These are phyloP conservation scores for Primulina huaijiensis DNA, from an alignment of 257 asterid genomes.

Conservation along the genomic window DNA sequence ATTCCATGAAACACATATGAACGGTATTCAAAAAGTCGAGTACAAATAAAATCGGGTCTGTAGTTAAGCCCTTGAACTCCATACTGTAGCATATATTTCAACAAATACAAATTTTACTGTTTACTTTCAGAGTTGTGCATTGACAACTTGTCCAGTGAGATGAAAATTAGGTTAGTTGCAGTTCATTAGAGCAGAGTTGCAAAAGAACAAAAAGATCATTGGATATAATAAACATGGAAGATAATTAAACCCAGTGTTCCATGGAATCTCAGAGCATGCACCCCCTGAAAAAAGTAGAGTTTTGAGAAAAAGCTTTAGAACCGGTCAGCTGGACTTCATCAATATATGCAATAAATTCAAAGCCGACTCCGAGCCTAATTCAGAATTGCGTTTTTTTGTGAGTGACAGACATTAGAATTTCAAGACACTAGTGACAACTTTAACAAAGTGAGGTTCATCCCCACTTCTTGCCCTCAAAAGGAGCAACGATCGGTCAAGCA, in stretches of 20 bases:
- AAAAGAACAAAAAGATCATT: background rate
- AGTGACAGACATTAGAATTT: background rate
- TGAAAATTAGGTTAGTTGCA: background rate
- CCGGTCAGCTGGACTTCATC: background rate
- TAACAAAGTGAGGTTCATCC: background rate
- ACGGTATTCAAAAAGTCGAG: background rate
- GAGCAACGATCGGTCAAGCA: background rate
- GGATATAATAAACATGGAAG: background rate
- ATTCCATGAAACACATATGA: background rate
- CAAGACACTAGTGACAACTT: background rate
- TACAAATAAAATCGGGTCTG: background rate
- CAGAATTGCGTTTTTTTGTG: background rate
- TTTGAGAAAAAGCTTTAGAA: no score
- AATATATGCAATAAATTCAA: conserved; percentile 5
- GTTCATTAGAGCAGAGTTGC: background rate
- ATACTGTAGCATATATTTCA: no score
- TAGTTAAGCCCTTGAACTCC: background rate
- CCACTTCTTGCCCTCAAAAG: background rate
- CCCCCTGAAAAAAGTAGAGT: background rate
- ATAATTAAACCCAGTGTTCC: background rate
- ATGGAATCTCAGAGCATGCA: background rate
- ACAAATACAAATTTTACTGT: background rate
- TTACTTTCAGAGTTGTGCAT: background rate
- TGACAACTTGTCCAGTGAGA: background rate
- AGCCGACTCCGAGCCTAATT: background rate